These are phyloP conservation scores for Fusarium decemcellulare DNA, from an alignment of 2,329 filamentous ascomycete species.

Conservation along the genomic window DNA sequence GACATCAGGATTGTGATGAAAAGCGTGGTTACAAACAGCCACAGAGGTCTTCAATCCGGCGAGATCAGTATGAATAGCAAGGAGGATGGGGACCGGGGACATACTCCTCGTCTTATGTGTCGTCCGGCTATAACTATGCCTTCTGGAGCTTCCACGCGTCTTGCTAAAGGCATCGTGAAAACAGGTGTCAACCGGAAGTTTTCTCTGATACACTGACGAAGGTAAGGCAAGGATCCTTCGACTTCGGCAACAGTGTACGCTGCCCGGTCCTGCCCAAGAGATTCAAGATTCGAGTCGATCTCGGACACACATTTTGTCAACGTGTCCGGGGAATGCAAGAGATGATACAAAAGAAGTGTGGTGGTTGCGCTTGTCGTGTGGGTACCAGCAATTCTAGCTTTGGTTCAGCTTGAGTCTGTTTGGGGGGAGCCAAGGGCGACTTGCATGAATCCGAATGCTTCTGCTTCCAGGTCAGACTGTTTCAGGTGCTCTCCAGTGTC, in stretches of 20 bases:
- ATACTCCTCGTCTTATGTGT: slow-evolving; percentile 29
- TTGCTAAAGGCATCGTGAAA: slow-evolving; percentile 30
- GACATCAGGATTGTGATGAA: slow-evolving; percentile 27
- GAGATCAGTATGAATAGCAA: background rate
- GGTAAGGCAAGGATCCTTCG: slow-evolving; percentile 21
- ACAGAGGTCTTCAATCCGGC: slow-evolving; percentile 12
- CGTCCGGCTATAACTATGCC: slow-evolving; percentile 12
- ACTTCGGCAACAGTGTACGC: slow-evolving; percentile 8
- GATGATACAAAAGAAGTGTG: slow-evolving; percentile 25
- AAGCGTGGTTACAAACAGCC: slow-evolving; percentile 30
- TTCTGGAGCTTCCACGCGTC: slow-evolving; percentile 16
- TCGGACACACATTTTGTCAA: slow-evolving; percentile 20
- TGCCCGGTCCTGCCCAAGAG: background rate
- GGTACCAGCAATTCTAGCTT: slow-evolving; percentile 24
- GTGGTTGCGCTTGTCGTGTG: slow-evolving; percentile 31
- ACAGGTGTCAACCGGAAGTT: slow-evolving; percentile 31
- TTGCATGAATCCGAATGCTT: slow-evolving; percentile 33
- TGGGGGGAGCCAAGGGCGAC: background rate
- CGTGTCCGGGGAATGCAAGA: slow-evolving; percentile 15
- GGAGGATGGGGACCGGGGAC: background rate
- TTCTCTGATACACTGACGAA: slow-evolving; percentile 27
- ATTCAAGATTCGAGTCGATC: slow-evolving; percentile 12
- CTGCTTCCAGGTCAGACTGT: slow-evolving; percentile 22
- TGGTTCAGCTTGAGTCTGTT: background rate
- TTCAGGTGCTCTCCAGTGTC: slow-evolving; percentile 21